Percentiles rank a stretch among this genome's conserved stretches.
Conservation (phyloP, 495 filamentous ascomycete genomes). For the Penicillium dipodomyicola region DNA sequence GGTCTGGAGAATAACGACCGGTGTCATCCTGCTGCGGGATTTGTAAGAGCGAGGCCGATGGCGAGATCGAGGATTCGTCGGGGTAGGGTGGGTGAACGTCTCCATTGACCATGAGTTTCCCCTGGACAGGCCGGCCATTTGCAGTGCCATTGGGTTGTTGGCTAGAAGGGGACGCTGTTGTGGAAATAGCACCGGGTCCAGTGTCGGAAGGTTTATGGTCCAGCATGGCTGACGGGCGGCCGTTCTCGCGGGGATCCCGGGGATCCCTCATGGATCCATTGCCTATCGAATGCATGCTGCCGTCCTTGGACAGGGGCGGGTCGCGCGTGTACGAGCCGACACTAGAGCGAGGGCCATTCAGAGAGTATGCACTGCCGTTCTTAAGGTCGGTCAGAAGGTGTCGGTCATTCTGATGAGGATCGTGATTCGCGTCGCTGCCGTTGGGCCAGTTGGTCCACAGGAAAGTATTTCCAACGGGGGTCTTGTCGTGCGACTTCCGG, state of each 20-base stretch:
- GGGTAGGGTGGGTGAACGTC: constrained; percentile 37
- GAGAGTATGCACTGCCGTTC: constrained; percentile 46
- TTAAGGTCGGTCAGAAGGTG: constrained; percentile 36
- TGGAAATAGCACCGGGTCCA: constrained; percentile 33
- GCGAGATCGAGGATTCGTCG: constrained; percentile 33
- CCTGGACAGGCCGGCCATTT: constrained; percentile 30
- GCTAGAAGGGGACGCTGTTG: constrained; percentile 27
- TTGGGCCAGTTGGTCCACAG: constrained; percentile 50
- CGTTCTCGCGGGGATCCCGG: constrained; percentile 40
- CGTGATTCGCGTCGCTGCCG: constrained; percentile 35
- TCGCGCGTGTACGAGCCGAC: constrained; percentile 52
- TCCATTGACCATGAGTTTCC: constrained; percentile 42
- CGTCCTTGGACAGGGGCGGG: constrained; percentile 49
- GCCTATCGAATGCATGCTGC: constrained; percentile 51
- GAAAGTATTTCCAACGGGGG: constrained; percentile 47
- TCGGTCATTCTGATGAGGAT: constrained; percentile 35
- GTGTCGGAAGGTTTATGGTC: constrained; percentile 38
- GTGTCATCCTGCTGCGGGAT: constrained; percentile 36
- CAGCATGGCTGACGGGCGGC: constrained; percentile 38
- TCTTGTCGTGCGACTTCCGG: constrained; percentile 48
- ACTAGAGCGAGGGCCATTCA: constrained; percentile 49
- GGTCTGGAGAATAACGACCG: constrained; percentile 41
- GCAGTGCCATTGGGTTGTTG: constrained; percentile 39
- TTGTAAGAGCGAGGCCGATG: constrained; percentile 32
- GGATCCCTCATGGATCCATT: constrained; percentile 44